Evolutionary conservation across 768 basidiomycete genomes (phyloP), one percentile per base, ranked within the genome.

Genomic region (Mycena albidolilacea): DNA sequence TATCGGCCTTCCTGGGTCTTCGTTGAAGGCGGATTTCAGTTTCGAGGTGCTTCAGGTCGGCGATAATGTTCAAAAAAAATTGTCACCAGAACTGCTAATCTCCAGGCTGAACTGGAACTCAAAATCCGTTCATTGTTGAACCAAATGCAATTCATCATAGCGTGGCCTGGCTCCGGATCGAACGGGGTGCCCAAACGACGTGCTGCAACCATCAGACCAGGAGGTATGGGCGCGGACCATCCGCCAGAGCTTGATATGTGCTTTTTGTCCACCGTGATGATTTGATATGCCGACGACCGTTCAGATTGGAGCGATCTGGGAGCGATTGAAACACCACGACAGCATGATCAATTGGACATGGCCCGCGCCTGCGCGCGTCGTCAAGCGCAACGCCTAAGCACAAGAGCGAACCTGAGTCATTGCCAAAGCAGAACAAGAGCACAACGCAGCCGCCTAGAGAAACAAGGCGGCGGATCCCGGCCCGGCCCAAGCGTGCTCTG

Each of bases 381-480:
- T 19, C 46, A 48, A 48, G 57, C 19, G 38, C 43, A 21, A 23
- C 6, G 38, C 41, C 59, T n/a, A 61, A 61, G 52, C 52, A 12
- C 52, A 21, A 11, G 52, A 23, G 15, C 7, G 52, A 21, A 54
- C 23, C 21, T 54, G 52, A 54, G 52, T 30, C 50, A 48, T 9
- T 39, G 38, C 59, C 59, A 21, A 60, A 61, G 59, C 59, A 61
- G 59, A 61, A 61, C 59, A 61, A 61, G 59, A 43, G 41, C 39
- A 61, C 59, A 61, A 43, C 44, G 59, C 11, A 43, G 35, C 2
- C 50, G 64, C 21, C 23, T 64, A 7, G 15, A 30, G 38, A 23
- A 30, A 61, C 60, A 61, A 61, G 41, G 35, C 55, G 30, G 21
- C 46, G 5, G 4, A 21, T 21, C 41, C 59, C 41, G 59, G n/a